Evolutionary conservation across 2,329 filamentous ascomycete genomes (phyloP).

Genomic region (Ustulina deusta): DNA sequence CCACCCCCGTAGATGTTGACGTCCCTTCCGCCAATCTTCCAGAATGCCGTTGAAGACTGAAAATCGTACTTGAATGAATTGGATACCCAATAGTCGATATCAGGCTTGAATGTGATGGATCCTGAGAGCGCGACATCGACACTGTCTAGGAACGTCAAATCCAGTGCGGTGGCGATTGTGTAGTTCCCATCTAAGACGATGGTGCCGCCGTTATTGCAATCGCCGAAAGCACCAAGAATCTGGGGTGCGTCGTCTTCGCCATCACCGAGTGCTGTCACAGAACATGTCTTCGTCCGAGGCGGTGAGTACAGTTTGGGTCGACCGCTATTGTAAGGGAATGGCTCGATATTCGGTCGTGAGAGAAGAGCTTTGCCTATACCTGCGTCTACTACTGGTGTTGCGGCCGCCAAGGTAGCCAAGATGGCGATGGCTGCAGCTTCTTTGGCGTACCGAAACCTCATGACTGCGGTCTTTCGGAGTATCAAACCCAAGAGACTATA

Average conservation of each 20-base stretch:
- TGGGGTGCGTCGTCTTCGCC: constrained; percentile 48
- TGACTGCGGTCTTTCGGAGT: constrained; percentile 10
- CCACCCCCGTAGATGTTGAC: constrained; percentile 74
- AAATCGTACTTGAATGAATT: constrained; percentile 73
- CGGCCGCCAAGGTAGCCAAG: constrained; percentile 21
- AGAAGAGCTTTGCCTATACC: constrained; percentile 14
- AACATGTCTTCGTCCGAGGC: constrained; percentile 32
- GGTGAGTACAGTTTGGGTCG: constrained; percentile 30
- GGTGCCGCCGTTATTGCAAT: constrained; percentile 73
- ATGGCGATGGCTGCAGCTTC: constrained; percentile 19
- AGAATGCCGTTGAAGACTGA: constrained; percentile 71
- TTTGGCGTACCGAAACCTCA: constrained; percentile 21
- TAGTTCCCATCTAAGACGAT: constrained; percentile 71
- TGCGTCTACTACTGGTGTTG: constrained; percentile 14
- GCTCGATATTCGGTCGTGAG: constrained; percentile 37
- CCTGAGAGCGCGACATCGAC: constrained; percentile 71
- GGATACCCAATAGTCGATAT: constrained; percentile 76
- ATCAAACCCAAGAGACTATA: background rate
- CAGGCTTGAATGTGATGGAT: constrained; percentile 70
- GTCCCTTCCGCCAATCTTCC: constrained; percentile 59
- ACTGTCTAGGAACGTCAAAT: constrained; percentile 72
- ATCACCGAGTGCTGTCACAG: constrained; percentile 29
- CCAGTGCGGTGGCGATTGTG: constrained; percentile 71
- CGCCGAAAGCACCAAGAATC: constrained; percentile 64
- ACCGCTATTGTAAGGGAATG: constrained; percentile 39